These are phyloP conservation scores for Globisporangium emineosum DNA, from an alignment of 352 stramenopile genomes.

Conservation along the genomic window DNA sequence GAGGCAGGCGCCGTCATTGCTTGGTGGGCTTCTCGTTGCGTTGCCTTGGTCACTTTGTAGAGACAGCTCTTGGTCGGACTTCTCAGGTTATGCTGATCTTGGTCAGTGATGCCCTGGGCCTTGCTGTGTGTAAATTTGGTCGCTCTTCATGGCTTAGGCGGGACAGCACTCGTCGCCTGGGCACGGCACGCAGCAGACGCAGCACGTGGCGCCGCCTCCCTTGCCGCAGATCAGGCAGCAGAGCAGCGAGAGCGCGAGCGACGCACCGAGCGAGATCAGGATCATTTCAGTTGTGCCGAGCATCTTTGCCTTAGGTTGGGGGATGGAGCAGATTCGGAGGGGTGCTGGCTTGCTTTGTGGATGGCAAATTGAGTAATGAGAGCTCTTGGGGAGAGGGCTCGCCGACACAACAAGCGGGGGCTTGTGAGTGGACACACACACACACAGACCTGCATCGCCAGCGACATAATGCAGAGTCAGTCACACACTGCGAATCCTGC, in stretches of 20 bases:
- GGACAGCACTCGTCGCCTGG: slow-evolving; percentile 3
- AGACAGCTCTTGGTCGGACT: neutral
- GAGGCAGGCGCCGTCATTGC: neutral
- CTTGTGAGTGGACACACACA: neutral
- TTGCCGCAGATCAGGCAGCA: slow-evolving; percentile 3
- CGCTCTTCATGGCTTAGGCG: neutral
- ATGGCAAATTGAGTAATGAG: neutral
- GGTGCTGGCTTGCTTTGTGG: neutral
- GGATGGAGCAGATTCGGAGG: neutral
- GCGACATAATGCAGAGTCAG: neutral
- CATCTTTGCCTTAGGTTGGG: neutral
- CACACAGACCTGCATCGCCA: neutral
- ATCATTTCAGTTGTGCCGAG: slow-evolving; percentile 8
- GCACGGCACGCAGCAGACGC: slow-evolving; percentile 3
- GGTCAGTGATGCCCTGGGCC: neutral
- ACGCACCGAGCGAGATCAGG: slow-evolving; percentile 2
- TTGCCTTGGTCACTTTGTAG: neutral
- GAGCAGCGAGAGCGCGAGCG: neutral
- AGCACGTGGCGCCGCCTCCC: neutral
- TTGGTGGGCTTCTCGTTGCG: neutral
- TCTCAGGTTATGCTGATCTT: neutral
- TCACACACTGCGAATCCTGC: neutral
- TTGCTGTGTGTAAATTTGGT: neutral
- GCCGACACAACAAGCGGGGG: neutral
- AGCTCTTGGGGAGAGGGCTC: neutral